Evolutionary conservation across 768 basidiomycete genomes (phyloP).

Genomic region (Boletus edulis): DNA sequence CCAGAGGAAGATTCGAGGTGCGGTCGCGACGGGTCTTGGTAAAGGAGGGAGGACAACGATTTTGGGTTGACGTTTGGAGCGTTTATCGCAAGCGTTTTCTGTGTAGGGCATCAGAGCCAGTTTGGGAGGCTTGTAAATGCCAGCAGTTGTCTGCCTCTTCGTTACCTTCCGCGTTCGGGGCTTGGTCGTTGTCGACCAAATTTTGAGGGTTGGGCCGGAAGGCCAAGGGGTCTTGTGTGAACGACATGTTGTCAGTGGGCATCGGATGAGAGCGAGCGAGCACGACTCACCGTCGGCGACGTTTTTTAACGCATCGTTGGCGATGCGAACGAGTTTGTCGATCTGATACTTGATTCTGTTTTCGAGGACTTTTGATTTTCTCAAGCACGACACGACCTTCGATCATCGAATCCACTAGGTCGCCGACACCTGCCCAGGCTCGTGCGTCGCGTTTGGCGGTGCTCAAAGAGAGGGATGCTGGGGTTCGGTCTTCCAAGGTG

Average conservation of each 20-base stretch:
- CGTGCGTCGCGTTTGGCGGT: slow-evolving; percentile 47
- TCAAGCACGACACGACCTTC: slow-evolving; percentile 82
- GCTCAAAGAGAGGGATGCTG: slow-evolving; percentile 53
- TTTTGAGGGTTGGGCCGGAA: too few relatives aligned
- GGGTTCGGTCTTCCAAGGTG: slow-evolving; percentile 49
- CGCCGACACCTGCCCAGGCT: slow-evolving; percentile 62
- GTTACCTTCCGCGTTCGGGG: too few relatives aligned
- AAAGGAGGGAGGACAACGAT: slow-evolving; percentile 53
- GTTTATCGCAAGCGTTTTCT: too few relatives aligned
- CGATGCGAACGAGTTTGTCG: slow-evolving; percentile 89
- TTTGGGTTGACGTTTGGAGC: slow-evolving; percentile 49
- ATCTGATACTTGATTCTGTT: slow-evolving; percentile 91
- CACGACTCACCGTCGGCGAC: too few relatives aligned
- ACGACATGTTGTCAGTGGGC: too few relatives aligned
- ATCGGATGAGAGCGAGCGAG: too few relatives aligned
- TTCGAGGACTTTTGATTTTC: slow-evolving; percentile 83
- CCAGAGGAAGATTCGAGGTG: slow-evolving; percentile 72
- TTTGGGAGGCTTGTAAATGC: too few relatives aligned
- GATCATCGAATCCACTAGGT: slow-evolving; percentile 76
- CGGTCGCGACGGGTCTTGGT: slow-evolving; percentile 58
- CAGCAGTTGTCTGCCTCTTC: too few relatives aligned
- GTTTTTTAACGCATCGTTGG: too few relatives aligned
- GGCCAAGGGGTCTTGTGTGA: too few relatives aligned
- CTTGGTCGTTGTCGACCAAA: too few relatives aligned
- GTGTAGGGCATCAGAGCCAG: too few relatives aligned